Evolutionary conservation across 1,284 basidiomycete genomes (phyloP).

Genomic region (Microbotryum violaceum): DNA sequence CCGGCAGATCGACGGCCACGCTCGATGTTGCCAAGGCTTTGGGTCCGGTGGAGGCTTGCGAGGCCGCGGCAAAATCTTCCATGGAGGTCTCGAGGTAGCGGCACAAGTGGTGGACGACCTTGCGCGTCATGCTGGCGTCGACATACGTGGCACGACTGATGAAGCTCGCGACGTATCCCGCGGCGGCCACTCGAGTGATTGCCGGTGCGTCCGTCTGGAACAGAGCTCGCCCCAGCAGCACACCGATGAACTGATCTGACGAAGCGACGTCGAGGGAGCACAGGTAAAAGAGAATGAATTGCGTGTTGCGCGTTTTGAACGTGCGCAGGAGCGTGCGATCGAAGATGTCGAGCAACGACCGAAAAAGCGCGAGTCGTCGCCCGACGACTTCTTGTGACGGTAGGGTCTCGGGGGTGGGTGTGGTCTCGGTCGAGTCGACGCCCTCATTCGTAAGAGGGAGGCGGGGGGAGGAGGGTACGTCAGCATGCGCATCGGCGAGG

Average conservation of each 20-base stretch:
- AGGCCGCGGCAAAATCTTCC: constrained; percentile 53
- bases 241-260: constrained; percentile 85
- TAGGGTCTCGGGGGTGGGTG: constrained; percentile 32
- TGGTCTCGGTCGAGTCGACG: constrained; percentile 22
- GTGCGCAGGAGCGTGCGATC: constrained; percentile 87
- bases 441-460: not conserved
- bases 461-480: constrained; percentile 28
- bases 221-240: constrained; percentile 80
- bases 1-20: constrained; percentile 39
- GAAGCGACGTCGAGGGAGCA: constrained; percentile 82
- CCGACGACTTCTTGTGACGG: constrained; percentile 29
- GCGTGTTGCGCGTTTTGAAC: constrained; percentile 93
- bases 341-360: constrained; percentile 83
- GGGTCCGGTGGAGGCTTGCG: constrained; percentile 34
- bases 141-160: constrained; percentile 87
- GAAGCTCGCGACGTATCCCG: constrained; percentile 85
- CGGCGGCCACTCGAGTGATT: constrained; percentile 76
- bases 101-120: constrained; percentile 74
- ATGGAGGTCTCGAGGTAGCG: constrained; percentile 70
- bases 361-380: constrained; percentile 49
- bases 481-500: constrained; percentile 45
- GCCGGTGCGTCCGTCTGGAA: constrained; percentile 56
- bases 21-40: constrained; percentile 21
- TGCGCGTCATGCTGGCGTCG: constrained; percentile 63
- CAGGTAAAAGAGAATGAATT: constrained; percentile 94